Evolutionary conservation across 306 rosid species (phyloP), one percentile per base, ranked within the genome.

Genomic region (Cucurbita moschata): DNA sequence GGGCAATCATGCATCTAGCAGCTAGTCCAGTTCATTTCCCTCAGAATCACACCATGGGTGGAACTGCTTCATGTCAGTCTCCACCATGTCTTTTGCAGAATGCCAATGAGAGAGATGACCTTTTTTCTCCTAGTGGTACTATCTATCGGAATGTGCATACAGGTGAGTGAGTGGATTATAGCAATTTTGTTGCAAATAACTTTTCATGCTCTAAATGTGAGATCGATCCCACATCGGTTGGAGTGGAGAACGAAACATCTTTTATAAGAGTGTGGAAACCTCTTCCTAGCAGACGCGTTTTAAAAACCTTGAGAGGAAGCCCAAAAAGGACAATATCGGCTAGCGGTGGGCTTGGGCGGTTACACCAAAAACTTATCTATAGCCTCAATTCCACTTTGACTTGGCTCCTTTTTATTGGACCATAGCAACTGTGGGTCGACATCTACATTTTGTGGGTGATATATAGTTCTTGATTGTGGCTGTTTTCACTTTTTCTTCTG

Each of bases 1-100:
- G 15, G 40, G 78, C 82, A 70, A 95, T 95, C 82, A 89, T 91
- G 96, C 92, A 89, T 71, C 87, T 95, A 19, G 99, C 99, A 40
- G 84, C 96, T 7, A 84, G 86, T 81, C 96, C 99, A 7, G 44
- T 83, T 61, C 84, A 78, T 50, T 67, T 80, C 42, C 79, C 79
- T 60, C 82, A 79, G 49, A 90, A 93, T 57, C 87, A 82, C 70
- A 78, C 82, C 21, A 26, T 74, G 81, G 83, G 81, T 80, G 86
- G 83, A 77, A 75, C 78, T 77, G 75, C 83, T 47, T 71, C 89
- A 71, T 72, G 75, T 73, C 80, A 87, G 81, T 66, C 95, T 73
- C 81, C 85, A 73, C 84, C 87, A 50, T 82, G 82, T 78, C 83
- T 76, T 76, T 63, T 83, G 65, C 84, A 78, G 9, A 54, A 78